These are phyloP conservation scores for Alternaria angustiovoidea DNA, from an alignment of 2,329 filamentous ascomycete genomes.

Conservation along the genomic window DNA sequence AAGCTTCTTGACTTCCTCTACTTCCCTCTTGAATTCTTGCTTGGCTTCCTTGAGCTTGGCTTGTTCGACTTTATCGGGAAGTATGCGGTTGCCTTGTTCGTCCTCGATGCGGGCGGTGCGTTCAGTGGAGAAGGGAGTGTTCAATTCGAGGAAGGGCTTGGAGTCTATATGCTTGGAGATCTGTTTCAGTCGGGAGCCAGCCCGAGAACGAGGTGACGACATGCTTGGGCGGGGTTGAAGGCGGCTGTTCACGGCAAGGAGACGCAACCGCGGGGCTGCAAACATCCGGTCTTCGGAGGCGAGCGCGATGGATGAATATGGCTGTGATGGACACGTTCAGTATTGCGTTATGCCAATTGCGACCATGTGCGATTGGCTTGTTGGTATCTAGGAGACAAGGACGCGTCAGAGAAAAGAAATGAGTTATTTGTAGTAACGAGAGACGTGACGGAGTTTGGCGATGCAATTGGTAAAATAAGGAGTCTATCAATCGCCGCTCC, in stretches of 20 bases:
- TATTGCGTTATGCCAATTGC: slow-evolving; percentile 5
- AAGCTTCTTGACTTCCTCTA: slow-evolving; percentile 19
- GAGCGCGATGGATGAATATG: slow-evolving; percentile 12
- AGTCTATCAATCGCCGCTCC: slow-evolving; percentile 5
- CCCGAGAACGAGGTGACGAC: slow-evolving; percentile 42
- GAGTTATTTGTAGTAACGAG: neutral
- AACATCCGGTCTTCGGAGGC: slow-evolving; percentile 45
- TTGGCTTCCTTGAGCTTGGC: slow-evolving; percentile 4
- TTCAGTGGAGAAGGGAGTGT: slow-evolving; percentile 70
- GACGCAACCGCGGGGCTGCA: slow-evolving; percentile 40
- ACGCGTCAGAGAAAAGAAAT: slow-evolving; percentile 8
- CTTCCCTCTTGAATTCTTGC: slow-evolving; percentile 13
- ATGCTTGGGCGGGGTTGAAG: slow-evolving; percentile 40
- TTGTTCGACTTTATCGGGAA: slow-evolving; percentile 16
- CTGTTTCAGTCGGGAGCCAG: slow-evolving; percentile 63
- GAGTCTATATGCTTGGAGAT: slow-evolving; percentile 68
- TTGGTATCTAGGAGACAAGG: neutral
- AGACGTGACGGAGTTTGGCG: neutral
- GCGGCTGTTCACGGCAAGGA: slow-evolving; percentile 38
- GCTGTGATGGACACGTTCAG: slow-evolving; percentile 8
- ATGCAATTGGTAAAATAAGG: slow-evolving; percentile 2
- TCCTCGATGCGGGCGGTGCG: slow-evolving; percentile 60
- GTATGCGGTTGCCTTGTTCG: slow-evolving; percentile 57
- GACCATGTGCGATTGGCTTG: neutral
- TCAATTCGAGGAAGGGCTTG: slow-evolving; percentile 64